Evolutionary conservation across 768 basidiomycete species (phyloP).

Genomic region (Phaffia tasmanica): DNA sequence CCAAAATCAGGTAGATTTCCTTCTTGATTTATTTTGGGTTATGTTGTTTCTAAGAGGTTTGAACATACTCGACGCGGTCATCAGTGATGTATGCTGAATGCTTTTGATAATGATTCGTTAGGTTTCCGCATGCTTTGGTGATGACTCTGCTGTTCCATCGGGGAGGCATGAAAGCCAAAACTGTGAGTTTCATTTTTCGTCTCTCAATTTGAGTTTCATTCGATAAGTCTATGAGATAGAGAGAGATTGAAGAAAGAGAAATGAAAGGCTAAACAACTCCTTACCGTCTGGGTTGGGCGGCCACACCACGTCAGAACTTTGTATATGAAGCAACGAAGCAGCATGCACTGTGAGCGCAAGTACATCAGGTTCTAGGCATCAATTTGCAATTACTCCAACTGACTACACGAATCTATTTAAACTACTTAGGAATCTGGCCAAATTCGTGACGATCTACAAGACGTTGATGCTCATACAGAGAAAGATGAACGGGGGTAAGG

Average conservation of each 20-base stretch:
- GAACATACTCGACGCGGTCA: neutral
- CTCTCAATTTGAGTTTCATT: neutral
- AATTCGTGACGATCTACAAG: slow-evolving; percentile 93
- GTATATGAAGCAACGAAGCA: slow-evolving; percentile 79
- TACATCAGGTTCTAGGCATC: neutral
- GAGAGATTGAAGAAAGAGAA: slow-evolving; percentile 3
- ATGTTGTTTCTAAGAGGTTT: neutral
- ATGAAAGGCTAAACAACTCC: slow-evolving; percentile 31
- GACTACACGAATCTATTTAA: neutral
- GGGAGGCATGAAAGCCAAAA: slow-evolving; percentile 58
- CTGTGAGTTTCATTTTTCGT: slow-evolving; percentile 26
- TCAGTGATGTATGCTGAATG: neutral
- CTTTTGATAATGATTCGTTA: slow-evolving; percentile 12
- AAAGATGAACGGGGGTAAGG: slow-evolving; percentile 67
- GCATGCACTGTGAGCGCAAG: slow-evolving; percentile 7
- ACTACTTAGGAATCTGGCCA: slow-evolving; percentile 59
- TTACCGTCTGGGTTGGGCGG: no score
- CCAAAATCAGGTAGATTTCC: slow-evolving; percentile 49
- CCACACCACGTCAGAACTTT: slow-evolving; percentile 27
- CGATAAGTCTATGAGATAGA: neutral
- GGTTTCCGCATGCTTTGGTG: slow-evolving; percentile 91
- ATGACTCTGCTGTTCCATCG: slow-evolving; percentile 91
- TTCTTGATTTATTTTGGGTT: neutral
- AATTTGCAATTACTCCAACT: neutral
- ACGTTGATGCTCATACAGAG: slow-evolving; percentile 67